These are phyloP conservation scores for Morella rubra DNA, from an alignment of 306 rosid species.

Conservation along the genomic window DNA sequence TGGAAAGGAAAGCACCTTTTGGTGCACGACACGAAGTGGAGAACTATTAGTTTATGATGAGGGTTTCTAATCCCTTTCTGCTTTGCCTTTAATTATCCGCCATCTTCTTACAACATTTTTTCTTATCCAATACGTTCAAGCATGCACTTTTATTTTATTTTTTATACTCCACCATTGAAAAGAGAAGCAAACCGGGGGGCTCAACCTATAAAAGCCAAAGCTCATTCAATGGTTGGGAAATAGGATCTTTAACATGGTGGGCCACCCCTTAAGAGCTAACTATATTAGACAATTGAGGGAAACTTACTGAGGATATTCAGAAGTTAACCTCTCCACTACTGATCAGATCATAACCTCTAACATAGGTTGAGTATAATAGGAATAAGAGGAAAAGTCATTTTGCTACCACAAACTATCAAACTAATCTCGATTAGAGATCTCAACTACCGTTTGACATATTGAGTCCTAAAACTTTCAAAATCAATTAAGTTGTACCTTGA, in stretches of 20 bases:
- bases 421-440: too few species aligned
- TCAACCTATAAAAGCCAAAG: conserved; percentile 16
- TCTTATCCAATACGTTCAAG: conserved; percentile 5
- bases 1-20: conserved; percentile 32
- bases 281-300: background rate
- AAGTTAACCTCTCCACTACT: too few species aligned
- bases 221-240: conserved; percentile 39
- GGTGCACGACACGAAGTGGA: background rate
- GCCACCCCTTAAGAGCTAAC: background rate
- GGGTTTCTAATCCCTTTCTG: background rate
- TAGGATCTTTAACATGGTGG: conserved; percentile 23
- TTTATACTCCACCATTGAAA: conserved; percentile 13
- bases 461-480: too few species aligned
- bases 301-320: too few species aligned
- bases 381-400: too few species aligned
- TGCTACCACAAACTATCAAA: too few species aligned
- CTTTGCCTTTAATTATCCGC: background rate
- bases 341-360: background rate
- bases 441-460: too few species aligned
- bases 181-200: conserved; percentile 10
- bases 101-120: background rate
- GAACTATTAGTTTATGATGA: too few species aligned
- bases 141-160: background rate
- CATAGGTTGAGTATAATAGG: too few species aligned
- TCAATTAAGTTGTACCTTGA: too few species aligned